Evolutionary conservation across 2,329 filamentous ascomycete species (phyloP), one percentile per base, ranked within the genome.

Genomic region (Pseudogymnoascus sp.): DNA sequence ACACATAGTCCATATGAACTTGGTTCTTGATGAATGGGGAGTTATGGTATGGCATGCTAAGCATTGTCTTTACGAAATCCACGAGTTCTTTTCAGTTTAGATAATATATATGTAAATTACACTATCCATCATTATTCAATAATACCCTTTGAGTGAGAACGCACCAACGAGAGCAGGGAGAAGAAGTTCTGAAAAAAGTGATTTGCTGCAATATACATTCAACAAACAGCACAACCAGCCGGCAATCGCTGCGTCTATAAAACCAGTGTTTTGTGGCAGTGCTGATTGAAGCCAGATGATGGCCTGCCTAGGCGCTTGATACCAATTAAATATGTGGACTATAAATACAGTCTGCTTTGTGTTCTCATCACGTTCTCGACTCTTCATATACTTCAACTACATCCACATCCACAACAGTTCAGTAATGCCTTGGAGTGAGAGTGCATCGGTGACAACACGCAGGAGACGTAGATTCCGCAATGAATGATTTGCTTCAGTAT

Each of bases 161-260:
- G n/a, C n/a, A n/a, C n/a, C n/a, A n/a, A n/a, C n/a, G n/a, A n/a
- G n/a, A n/a, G n/a, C n/a, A n/a, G n/a, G n/a, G n/a, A n/a, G n/a
- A n/a, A n/a, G n/a, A n/a, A n/a, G n/a, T n/a, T n/a, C n/a, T n/a
- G n/a, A n/a, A n/a, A n/a, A n/a, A n/a, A n/a, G n/a, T n/a, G n/a
- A n/a, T n/a, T 19, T 19, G 19, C 19, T 19, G 6, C 2, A 21
- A 12, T 21, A 55, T 21, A 55, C 12, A 21, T 55, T 55, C 49
- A 35, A 55, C 49, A 55, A 33, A 33, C 49, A 55, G 49, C 10
- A 55, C 29, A 33, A 55, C 29, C 49, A 55, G n/a, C 29, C 49
- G 49, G 49, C 49, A 55, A 35, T 33, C 49, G 49, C 49, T 55
- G 49, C 29, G 29, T 55, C 49, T 55, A 33, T 55, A 55, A 35